These are phyloP conservation scores for Parasitella parasitica DNA, from an alignment of 371 early-diverging fungal genomes.

Conservation along the genomic window DNA sequence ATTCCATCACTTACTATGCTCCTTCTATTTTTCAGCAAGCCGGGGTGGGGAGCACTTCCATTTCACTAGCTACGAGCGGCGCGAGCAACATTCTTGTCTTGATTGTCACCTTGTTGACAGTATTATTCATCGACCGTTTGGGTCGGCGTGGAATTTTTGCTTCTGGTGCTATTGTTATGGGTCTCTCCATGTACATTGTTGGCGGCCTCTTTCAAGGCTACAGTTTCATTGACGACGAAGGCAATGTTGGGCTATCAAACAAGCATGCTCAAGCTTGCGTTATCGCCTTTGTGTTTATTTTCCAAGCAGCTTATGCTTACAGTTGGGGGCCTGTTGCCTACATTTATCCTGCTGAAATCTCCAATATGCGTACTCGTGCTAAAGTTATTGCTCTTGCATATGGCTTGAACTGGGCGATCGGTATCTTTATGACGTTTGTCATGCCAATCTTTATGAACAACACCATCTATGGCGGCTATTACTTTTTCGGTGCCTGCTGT, in stretches of 20 bases:
- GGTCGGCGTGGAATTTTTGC: constrained; percentile 53
- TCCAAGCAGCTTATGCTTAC: constrained; percentile 54
- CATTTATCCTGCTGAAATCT: constrained; percentile 75
- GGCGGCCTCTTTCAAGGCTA: constrained; percentile 43
- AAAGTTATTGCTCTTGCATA: constrained; percentile 49
- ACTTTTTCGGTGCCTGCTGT: constrained; percentile 55
- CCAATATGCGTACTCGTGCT: constrained; percentile 49
- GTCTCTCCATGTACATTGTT: constrained; percentile 44
- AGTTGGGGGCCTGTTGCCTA: constrained; percentile 57
- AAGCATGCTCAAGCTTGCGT: constrained; percentile 31
- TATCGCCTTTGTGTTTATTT: constrained; percentile 48
- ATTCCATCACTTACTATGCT: constrained; percentile 54
- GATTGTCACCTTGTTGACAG: constrained; percentile 55
- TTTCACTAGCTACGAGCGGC: constrained; percentile 42
- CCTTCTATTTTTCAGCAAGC: constrained; percentile 43
- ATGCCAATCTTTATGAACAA: constrained; percentile 56
- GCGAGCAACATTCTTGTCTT: constrained; percentile 37
- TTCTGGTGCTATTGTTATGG: constrained; percentile 37
- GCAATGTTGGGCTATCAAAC: constrained; percentile 28
- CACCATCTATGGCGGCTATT: constrained; percentile 55
- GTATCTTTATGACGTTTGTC: constrained; percentile 47
- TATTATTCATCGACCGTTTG: constrained; percentile 50
- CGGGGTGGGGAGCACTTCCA: constrained; percentile 31
- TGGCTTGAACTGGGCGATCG: constrained; percentile 65
- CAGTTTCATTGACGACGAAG: constrained; percentile 26